Percentiles rank a stretch among this genome's conserved stretches.
Evolutionary conservation across 2,329 filamentous ascomycete genomes (phyloP).

Genomic region (Phialemonium atrogriseum): DNA sequence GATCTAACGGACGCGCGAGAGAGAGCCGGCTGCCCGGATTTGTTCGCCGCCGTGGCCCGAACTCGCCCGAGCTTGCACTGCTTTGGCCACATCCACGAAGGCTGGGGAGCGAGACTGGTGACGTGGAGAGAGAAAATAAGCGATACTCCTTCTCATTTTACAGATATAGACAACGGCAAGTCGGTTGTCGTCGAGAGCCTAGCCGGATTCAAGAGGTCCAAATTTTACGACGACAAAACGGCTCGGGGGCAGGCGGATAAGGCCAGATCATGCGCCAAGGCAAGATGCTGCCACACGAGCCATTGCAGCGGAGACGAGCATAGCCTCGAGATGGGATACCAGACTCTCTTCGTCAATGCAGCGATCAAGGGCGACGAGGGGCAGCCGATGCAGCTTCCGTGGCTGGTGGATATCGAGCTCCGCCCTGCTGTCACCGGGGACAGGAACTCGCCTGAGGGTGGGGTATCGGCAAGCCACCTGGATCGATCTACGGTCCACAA

Average conservation of each 20-base stretch:
- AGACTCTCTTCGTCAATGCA: conserved; percentile 50
- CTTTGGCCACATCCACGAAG: conserved; percentile 53
- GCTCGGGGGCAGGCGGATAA: background rate
- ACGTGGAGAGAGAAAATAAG: conserved; percentile 32
- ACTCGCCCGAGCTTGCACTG: conserved; percentile 41
- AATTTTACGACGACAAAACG: conserved; percentile 3
- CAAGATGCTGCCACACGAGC: conserved; percentile 20
- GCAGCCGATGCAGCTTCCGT: conserved; percentile 9
- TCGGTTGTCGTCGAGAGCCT: conserved; percentile 29
- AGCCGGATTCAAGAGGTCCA: conserved; percentile 10
- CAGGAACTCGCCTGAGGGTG: no score
- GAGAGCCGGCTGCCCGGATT: conserved; percentile 30
- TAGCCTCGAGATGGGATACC: conserved; percentile 22
- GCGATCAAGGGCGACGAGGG: conserved; percentile 28
- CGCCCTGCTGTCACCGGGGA: no score
- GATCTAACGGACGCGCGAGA: conserved; percentile 28
- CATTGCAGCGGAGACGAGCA: conserved; percentile 21
- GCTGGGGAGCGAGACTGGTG: conserved; percentile 47
- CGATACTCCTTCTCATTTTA: conserved; percentile 32
- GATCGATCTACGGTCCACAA: no score
- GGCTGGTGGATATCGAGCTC: conserved; percentile 13
- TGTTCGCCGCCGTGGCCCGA: conserved; percentile 35
- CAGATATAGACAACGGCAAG: conserved; percentile 35
- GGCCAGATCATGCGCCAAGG: background rate
- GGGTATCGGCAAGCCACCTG: no score